Percentiles rank a stretch among this genome's conserved stretches.
Evolutionary conservation across 1,284 basidiomycete species (phyloP).

Genomic region (Lentinula novae-zelandiae): DNA sequence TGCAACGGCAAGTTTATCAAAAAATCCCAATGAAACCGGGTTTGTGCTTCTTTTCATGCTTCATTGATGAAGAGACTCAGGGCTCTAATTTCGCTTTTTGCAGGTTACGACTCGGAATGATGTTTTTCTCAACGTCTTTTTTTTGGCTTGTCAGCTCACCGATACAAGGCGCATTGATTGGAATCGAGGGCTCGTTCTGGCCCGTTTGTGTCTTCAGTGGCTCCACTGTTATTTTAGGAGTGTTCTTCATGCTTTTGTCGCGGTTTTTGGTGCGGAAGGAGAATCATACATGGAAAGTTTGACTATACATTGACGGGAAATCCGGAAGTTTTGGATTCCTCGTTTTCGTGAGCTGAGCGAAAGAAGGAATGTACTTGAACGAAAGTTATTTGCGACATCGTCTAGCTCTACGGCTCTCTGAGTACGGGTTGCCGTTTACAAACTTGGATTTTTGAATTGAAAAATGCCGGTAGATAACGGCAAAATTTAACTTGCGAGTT

Average conservation of each 20-base stretch:
- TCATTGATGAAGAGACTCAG: neutral
- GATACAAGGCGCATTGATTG: slow-evolving; percentile 19
- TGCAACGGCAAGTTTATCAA: slow-evolving; percentile 12
- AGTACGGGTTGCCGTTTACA: too few relatives aligned
- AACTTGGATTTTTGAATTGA: too few relatives aligned
- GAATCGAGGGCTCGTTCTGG: slow-evolving; percentile 14
- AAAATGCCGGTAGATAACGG: neutral
- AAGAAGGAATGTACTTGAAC: too few relatives aligned
- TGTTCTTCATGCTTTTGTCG: slow-evolving; percentile 12
- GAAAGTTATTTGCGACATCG: too few relatives aligned
- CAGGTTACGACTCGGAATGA: slow-evolving; percentile 19
- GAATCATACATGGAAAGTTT: neutral
- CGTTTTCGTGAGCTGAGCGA: too few relatives aligned
- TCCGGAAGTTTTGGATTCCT: too few relatives aligned
- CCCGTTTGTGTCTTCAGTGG: slow-evolving; percentile 18
- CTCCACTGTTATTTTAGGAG: slow-evolving; percentile 15
- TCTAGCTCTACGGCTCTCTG: too few relatives aligned
- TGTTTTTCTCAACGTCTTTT: slow-evolving; percentile 19
- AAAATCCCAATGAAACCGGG: slow-evolving; percentile 16
- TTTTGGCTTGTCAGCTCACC: slow-evolving; percentile 21
- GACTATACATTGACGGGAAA: neutral
- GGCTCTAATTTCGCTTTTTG: neutral
- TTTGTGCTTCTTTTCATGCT: neutral
- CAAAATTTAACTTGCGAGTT: neutral
- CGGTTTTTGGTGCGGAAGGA: slow-evolving; percentile 6